Evolutionary conservation across 495 filamentous ascomycete species (phyloP).

Genomic region (Cryomyces antarcticus): DNA sequence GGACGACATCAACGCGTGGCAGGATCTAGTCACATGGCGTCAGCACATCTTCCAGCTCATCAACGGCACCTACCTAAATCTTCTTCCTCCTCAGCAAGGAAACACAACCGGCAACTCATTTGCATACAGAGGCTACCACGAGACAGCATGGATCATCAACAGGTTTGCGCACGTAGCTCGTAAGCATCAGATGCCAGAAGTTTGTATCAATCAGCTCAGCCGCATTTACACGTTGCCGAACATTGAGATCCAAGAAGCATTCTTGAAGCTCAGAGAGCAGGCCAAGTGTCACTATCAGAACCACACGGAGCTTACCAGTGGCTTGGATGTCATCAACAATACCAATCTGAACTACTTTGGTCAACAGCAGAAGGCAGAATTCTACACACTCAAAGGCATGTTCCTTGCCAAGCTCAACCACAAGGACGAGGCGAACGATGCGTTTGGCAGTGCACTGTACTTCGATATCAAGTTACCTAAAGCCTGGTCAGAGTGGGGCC

Average conservation of each 20-base stretch:
- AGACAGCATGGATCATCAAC: conserved; percentile 99
- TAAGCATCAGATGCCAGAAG: conserved; percentile 90
- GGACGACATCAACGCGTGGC: conserved; percentile 99
- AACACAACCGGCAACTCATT: conserved; percentile 71
- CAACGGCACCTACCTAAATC: conserved; percentile 74
- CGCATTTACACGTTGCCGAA: conserved; percentile 97
- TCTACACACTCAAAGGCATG: conserved; percentile 98
- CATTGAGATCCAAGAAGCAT: conserved; percentile 98
- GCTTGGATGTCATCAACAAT: conserved; percentile 96
- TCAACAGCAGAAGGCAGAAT: conserved; percentile 88
- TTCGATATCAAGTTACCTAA: conserved; percentile 90
- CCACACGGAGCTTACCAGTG: conserved; percentile 68
- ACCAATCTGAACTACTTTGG: conserved; percentile 98
- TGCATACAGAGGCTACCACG: conserved; percentile 92
- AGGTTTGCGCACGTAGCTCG: conserved; percentile 93
- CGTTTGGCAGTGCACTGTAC: conserved; percentile 83
- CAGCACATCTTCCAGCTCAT: conserved; percentile 98
- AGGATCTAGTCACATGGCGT: conserved; percentile 95
- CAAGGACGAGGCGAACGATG: conserved; percentile 75
- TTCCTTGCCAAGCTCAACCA: conserved; percentile 85
- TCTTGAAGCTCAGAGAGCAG: conserved; percentile 90
- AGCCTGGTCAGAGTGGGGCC: conserved; percentile 98
- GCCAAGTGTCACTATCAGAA: conserved; percentile 98
- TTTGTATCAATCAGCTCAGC: conserved; percentile 90
- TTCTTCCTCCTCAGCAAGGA: conserved; percentile 62